Base-by-base conservation (phyloP, 2,329 filamentous ascomycete genomes). In the Aspergillus bombycis region DNA sequence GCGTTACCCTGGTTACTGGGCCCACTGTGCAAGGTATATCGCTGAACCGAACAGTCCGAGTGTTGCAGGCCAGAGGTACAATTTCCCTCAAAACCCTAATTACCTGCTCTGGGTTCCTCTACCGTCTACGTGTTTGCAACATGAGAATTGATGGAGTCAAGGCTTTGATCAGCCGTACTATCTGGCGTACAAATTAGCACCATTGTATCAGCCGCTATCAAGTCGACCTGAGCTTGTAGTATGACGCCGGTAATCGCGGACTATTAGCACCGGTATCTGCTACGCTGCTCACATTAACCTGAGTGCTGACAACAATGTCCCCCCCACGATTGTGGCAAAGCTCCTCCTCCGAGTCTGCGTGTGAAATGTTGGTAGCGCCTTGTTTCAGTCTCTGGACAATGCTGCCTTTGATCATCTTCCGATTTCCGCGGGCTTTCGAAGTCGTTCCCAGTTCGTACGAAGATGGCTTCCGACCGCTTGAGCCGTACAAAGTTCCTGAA, bases 271-370 rank as follows among this genome's bases (percentile, higher is more conserved):
- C 21, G 26, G 50, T 32, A 53, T 53, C 50, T n/a, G 26, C 50
- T 7, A 21, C 50, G n/a, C 50, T 53, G 10, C 14, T 53, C 50
- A 53, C 50, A 11, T 53, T 53, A 19, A 53, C 50, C 50, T 53
- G 50, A 4, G 50, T 53, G 30, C 50, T 53, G 50, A 53, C 50
- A 53, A 53, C 50, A 14, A 53, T 53, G 50, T 53, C 28, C 11
- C 50, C 50, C n/a, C 50, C 28, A 11, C n/a, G 14, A 32, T 48
- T 48, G 6, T 30, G 50, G 23, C 50, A 53, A 34, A 53, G 50
- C 8, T 34, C 48, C 50, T 53, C 50, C 50, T 53, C 50, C 1
- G 50, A 53, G 14, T 30, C 50, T 1, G 50, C 30, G 26, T n/a
- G 50, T 12, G 28, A 53, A 32, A 32, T 12, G 6, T 28, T 34